Percentiles rank a stretch among this genome's conserved stretches.
These are phyloP conservation scores for Phytophthora aleatoria DNA, from an alignment of 352 stramenopile genomes.

Conservation along the genomic window DNA sequence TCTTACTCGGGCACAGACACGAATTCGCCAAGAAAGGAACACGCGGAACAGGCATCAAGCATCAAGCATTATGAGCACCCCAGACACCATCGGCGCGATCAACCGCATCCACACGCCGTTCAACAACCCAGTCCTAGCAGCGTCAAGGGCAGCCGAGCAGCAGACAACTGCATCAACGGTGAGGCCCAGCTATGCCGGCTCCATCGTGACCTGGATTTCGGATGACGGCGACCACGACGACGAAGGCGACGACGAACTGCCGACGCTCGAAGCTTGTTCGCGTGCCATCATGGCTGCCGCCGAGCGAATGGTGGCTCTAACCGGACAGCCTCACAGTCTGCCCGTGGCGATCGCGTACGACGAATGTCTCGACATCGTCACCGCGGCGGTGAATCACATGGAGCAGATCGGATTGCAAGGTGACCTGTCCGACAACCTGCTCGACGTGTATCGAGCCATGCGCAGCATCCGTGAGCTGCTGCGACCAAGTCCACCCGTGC, in stretches of 20 bases:
- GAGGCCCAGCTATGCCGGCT: conserved; percentile 3
- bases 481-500: conserved; percentile 30
- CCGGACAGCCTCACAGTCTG: conserved; percentile 21
- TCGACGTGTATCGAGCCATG: conserved; percentile 31
- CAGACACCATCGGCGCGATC: conserved; percentile 19
- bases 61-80: conserved; percentile 27
- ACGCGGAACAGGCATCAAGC: conserved; percentile 6
- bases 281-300: conserved; percentile 27
- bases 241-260: background rate
- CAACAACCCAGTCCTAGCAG: conserved; percentile 1
- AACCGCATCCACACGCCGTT: conserved; percentile 13
- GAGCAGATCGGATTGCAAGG: conserved; percentile 19
- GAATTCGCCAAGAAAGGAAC: conserved; percentile 19
- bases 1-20: background rate
- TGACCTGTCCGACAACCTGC: conserved; percentile 11
- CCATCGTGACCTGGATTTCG: conserved; percentile 13
- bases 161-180: conserved; percentile 16
- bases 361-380: conserved; percentile 42
- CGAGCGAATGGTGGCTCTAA: conserved; percentile 32
- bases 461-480: conserved; percentile 30
- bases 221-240: conserved; percentile 2
- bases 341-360: conserved; percentile 40
- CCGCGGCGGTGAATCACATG: conserved; percentile 33
- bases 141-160: conserved; percentile 5
- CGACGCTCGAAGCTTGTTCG: conserved; percentile 32